Percentiles rank a stretch among this genome's conserved stretches.
Evolutionary conservation across 2,329 filamentous ascomycete species (phyloP).

Genomic region (Neonectria faginata): DNA sequence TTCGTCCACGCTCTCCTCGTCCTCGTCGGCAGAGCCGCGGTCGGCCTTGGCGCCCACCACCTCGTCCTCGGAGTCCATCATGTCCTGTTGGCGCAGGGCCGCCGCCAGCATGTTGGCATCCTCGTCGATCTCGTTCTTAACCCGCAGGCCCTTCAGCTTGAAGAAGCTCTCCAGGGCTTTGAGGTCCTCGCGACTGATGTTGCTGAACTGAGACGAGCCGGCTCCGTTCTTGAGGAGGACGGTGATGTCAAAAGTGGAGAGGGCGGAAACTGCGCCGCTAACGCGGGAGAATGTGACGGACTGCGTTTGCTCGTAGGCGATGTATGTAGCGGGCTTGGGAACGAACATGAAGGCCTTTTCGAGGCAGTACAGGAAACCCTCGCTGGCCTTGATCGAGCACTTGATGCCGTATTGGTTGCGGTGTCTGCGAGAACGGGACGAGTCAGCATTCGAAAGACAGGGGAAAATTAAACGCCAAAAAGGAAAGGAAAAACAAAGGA

Average conservation of each 20-base stretch:
- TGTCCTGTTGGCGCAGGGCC: slow-evolving; percentile 84
- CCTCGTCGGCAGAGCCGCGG: slow-evolving; percentile 93
- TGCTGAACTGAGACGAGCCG: slow-evolving; percentile 95
- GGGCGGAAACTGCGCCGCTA: slow-evolving; percentile 90
- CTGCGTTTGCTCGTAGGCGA: slow-evolving; percentile 91
- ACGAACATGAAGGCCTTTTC: slow-evolving; percentile 99
- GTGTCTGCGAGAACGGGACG: slow-evolving; percentile 64
- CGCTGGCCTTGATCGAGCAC: slow-evolving; percentile 99
- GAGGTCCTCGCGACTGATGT: slow-evolving; percentile 98
- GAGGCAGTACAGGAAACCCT: slow-evolving; percentile 95
- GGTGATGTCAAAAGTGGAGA: slow-evolving; percentile 97
- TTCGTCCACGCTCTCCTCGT: slow-evolving; percentile 94
- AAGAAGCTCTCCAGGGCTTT: slow-evolving; percentile 97
- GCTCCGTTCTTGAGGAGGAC: slow-evolving; percentile 89
- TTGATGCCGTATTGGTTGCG: slow-evolving; percentile 96
- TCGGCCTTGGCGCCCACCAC: slow-evolving; percentile 77
- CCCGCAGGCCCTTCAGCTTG: slow-evolving; percentile 92
- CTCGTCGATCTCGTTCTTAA: slow-evolving; percentile 99
- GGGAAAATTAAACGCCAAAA: neutral
- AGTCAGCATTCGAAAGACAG: slow-evolving; percentile 46
- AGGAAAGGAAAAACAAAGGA: slow-evolving; percentile 3
- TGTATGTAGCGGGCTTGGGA: slow-evolving; percentile 96
- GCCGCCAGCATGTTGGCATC: slow-evolving; percentile 85
- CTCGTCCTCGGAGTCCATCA: slow-evolving; percentile 87
- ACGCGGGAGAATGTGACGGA: slow-evolving; percentile 96